Evolutionary conservation across 768 basidiomycete genomes (phyloP), one percentile per base, ranked within the genome.

Genomic region (Clitopilus passeckerianus): DNA sequence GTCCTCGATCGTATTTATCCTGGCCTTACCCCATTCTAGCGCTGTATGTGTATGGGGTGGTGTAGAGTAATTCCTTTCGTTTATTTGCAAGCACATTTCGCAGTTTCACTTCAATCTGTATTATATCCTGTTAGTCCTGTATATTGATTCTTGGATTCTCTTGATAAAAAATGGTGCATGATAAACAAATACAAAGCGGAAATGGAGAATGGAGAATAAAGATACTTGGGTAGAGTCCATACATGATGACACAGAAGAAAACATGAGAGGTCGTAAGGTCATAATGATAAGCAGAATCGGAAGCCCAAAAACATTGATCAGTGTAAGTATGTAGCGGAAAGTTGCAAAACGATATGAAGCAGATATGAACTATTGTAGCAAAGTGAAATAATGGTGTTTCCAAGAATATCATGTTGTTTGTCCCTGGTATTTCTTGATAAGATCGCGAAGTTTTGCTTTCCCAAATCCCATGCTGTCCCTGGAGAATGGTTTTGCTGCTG

Each of bases 351-450:
- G 55, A 55, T 24, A 54, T 52, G 37, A 56, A 59, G 30, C 27
- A 30, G 27, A 30, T 30, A 30, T 30, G 27, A 30, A 30, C 7
- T 30, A 30, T 3, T 30, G 27, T 7, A 30, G 27, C 7, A 56
- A 59, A 23, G 27, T 30, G 57, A 59, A 23, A 60, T 27, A 14
- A 15, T 41, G 37, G 10, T 41, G 37, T 41, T 41, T 41, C 37
- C 37, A 12, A 35, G 27, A 18, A 34, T n/a, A 62, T n/a, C 18
- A n/a, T 43, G 22, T 20, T 27, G 67, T 61, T 58, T 70, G 69
- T 52, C 77, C 77, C 72, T 93, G 90, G 68, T 91, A 93, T 66
- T 90, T 89, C 81, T 86, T 87, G 69, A 92, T 92, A 61, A 92
- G 74, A 72, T 91, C 90, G 58, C 89, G 76, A 64, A 92, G 71